These are phyloP conservation scores for Aspergillus floridensis DNA, from an alignment of 2,329 filamentous ascomycete genomes.

Conservation along the genomic window DNA sequence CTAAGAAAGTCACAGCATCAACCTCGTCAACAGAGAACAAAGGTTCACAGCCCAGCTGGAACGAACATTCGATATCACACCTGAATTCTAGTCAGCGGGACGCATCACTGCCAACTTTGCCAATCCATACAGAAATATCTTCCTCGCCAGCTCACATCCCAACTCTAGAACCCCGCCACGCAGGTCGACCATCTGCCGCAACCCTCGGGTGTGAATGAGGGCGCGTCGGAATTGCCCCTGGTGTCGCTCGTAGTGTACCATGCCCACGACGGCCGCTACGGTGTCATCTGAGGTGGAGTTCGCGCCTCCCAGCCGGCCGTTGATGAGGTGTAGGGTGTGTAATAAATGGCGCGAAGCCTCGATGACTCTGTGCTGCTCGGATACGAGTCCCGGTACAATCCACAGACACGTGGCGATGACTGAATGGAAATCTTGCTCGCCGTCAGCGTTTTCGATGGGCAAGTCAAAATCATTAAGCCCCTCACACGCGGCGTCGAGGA, in stretches of 20 bases:
- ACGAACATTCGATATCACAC: not conserved
- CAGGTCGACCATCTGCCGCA: not conserved
- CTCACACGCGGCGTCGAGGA: not conserved
- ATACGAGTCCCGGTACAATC: not conserved
- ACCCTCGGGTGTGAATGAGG: not conserved
- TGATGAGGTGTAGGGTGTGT: not conserved
- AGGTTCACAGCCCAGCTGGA: not conserved
- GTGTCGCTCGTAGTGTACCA: not conserved
- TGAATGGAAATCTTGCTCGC: not conserved
- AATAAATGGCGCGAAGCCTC: not conserved
- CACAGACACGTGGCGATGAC: not conserved
- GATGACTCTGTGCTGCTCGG: not conserved
- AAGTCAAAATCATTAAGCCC: not conserved
- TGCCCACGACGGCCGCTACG: not conserved
- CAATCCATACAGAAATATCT: not conserved
- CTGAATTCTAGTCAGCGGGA: not conserved
- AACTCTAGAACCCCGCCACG: not conserved
- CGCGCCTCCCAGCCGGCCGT: not conserved
- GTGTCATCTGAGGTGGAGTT: not conserved
- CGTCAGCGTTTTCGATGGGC: not conserved
- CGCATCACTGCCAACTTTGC: not conserved
- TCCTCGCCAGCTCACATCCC: not conserved
- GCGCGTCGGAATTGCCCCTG: not conserved
- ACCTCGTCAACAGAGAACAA: not conserved
- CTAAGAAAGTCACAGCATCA: not conserved